These are phyloP conservation scores for Fusarium subglutinans DNA, from an alignment of 2,329 filamentous ascomycete genomes.

Conservation along the genomic window DNA sequence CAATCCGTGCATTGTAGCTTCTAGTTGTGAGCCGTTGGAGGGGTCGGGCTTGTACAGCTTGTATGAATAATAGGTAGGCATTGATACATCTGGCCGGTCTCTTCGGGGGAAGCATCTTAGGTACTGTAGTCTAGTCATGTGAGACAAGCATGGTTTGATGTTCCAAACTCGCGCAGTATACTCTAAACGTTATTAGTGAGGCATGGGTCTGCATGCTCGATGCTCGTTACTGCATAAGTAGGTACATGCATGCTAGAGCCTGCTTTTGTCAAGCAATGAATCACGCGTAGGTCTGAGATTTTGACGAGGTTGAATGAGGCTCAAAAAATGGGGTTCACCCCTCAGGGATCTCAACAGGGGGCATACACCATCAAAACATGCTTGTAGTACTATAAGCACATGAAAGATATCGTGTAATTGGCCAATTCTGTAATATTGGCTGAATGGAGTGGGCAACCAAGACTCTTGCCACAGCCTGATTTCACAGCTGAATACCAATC, in stretches of 20 bases:
- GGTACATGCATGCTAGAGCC: neutral
- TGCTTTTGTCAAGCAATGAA: neutral
- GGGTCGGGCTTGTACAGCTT: neutral
- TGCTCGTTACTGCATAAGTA: neutral
- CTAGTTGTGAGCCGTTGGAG: neutral
- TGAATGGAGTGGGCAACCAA: neutral
- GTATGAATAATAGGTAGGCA: neutral
- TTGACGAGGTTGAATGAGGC: neutral
- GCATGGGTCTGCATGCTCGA: neutral
- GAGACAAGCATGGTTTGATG: neutral
- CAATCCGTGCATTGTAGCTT: neutral
- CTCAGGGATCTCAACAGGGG: neutral
- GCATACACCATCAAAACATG: neutral
- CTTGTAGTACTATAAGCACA: neutral
- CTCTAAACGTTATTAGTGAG: neutral
- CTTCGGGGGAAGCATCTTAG: too few relatives aligned
- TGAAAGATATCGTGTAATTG: neutral
- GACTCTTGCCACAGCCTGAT: neutral
- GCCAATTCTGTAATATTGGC: neutral
- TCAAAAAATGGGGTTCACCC: neutral
- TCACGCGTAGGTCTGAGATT: neutral
- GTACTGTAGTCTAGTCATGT: neutral
- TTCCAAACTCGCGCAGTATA: neutral
- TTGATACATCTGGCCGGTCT: neutral
- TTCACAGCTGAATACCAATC: neutral